A percentile compares a stretch with the other conserved stretches of the same genome.
phyloP scores from a whole-genome alignment of 1,139 yeast species.

The Sporopachydermia cereana region DNA sequence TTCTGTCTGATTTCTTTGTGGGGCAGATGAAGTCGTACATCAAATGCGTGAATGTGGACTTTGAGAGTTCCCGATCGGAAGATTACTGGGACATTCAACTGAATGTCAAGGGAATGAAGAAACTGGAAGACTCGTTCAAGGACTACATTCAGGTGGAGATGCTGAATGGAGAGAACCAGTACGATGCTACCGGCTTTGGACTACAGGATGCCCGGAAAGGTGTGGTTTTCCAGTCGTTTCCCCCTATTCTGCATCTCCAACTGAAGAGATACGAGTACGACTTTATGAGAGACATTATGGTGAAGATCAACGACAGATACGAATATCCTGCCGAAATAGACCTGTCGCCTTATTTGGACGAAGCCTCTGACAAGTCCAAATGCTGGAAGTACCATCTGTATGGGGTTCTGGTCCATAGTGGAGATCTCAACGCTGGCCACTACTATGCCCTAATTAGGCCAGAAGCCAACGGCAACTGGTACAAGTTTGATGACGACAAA shows the following conservation, averaged over 20 bases:
- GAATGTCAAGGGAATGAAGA: slow-evolving; percentile 75
- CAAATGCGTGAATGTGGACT: slow-evolving; percentile 88
- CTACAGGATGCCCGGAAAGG: slow-evolving; percentile 96
- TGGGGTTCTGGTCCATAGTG: slow-evolving; percentile 92
- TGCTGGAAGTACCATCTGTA: slow-evolving; percentile 76
- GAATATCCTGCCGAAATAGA: slow-evolving; percentile 84
- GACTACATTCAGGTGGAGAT: slow-evolving; percentile 84
- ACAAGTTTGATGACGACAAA: slow-evolving; percentile 86
- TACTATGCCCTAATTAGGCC: slow-evolving; percentile 93
- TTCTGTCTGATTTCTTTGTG: slow-evolving; percentile 73
- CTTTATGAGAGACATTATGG: slow-evolving; percentile 78
- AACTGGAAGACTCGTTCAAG: slow-evolving; percentile 63
- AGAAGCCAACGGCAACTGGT: slow-evolving; percentile 61
- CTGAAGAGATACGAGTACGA: slow-evolving; percentile 91
- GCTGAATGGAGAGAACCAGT: slow-evolving; percentile 89
- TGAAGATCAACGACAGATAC: slow-evolving; percentile 84
- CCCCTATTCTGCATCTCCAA: slow-evolving; percentile 88
- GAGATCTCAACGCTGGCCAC: slow-evolving; percentile 93
- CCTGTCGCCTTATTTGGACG: slow-evolving; percentile 66
- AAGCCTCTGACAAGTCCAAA: slow-evolving; percentile 36
- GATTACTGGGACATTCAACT: slow-evolving; percentile 98
- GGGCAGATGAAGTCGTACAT: slow-evolving; percentile 95
- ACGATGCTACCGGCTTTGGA: slow-evolving; percentile 87
- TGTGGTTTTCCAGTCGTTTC: slow-evolving; percentile 81
- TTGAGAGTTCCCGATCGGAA: slow-evolving; percentile 83